These are phyloP conservation scores for Colletotrichum horii DNA, from an alignment of 2,329 filamentous ascomycete species.

Conservation along the genomic window DNA sequence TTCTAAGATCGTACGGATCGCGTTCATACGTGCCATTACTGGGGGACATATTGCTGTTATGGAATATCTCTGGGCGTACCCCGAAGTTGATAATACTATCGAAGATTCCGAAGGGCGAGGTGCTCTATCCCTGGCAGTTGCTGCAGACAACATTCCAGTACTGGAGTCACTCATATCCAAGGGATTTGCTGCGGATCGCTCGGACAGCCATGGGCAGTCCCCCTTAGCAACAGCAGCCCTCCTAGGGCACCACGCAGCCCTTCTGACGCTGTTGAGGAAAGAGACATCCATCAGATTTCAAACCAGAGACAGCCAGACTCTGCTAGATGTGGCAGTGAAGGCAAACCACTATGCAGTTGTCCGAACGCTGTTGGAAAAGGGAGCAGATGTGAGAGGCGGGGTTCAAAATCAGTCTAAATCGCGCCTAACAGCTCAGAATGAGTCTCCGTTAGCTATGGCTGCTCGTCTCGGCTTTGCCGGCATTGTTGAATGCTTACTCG, in stretches of 20 bases:
- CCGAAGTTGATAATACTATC: neutral
- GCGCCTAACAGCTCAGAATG: neutral
- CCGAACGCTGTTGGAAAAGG: neutral
- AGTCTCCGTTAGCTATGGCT: neutral
- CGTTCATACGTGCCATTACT: neutral
- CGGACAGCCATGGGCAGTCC: neutral
- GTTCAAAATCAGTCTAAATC: neutral
- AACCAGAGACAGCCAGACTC: neutral
- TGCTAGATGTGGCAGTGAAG: neutral
- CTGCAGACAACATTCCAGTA: neutral
- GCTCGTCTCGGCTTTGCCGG: neutral
- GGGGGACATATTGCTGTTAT: neutral
- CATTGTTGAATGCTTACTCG: neutral
- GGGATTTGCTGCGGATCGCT: neutral
- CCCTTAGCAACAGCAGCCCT: neutral
- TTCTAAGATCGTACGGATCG: neutral
- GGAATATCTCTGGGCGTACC: neutral
- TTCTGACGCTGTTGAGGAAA: neutral
- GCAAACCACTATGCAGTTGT: neutral
- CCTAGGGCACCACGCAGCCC: neutral
- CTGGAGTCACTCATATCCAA: neutral
- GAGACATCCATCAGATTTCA: too few relatives aligned
- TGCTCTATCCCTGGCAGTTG: neutral
- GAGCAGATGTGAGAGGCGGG: neutral
- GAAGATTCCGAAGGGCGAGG: neutral